Percentiles rank a stretch among this genome's conserved stretches.
Evolutionary conservation across 225 moss, liverwort and hornwort species (phyloP).

Genomic region (Ulota crispa): DNA sequence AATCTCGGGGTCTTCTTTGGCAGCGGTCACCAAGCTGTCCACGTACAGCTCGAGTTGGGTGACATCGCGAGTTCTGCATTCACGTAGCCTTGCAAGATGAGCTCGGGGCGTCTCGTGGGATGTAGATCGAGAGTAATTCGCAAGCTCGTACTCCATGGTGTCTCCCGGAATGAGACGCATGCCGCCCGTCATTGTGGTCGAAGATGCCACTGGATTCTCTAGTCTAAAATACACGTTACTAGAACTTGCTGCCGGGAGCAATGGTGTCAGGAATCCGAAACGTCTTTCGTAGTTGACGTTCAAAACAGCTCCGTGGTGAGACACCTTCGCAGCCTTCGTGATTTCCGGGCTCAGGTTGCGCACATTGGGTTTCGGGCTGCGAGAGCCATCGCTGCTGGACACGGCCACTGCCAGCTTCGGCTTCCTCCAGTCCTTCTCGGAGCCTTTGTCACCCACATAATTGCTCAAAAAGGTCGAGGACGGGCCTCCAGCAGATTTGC

Average conservation of each 20-base stretch:
- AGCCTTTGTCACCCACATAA: neutral
- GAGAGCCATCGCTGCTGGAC: conserved; percentile 7
- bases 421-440: conserved; percentile 4
- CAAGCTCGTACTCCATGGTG: conserved; percentile 34
- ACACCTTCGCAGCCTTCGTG: conserved; percentile 10
- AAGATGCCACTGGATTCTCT: conserved; percentile 5
- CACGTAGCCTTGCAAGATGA: conserved; percentile 25
- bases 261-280: conserved; percentile 30
- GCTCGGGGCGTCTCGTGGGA: neutral
- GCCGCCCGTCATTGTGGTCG: conserved; percentile 33
- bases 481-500: neutral
- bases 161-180: conserved; percentile 30
- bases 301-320: conserved; percentile 23
- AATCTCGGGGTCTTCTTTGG: conserved; percentile 17
- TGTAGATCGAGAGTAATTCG: neutral
- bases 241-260: neutral
- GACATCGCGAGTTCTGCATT: conserved; percentile 32
- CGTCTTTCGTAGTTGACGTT: conserved; percentile 11
- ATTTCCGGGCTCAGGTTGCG: neutral
- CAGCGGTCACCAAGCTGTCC: conserved; percentile 14
- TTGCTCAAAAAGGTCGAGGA: neutral
- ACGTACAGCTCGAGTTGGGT: conserved; percentile 14
- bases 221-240: conserved; percentile 20
- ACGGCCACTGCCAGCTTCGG: neutral
- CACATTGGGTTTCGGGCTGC: neutral